Evolutionary conservation across 1,284 basidiomycete species (phyloP).

Genomic region (Malassezia brasiliensis): DNA sequence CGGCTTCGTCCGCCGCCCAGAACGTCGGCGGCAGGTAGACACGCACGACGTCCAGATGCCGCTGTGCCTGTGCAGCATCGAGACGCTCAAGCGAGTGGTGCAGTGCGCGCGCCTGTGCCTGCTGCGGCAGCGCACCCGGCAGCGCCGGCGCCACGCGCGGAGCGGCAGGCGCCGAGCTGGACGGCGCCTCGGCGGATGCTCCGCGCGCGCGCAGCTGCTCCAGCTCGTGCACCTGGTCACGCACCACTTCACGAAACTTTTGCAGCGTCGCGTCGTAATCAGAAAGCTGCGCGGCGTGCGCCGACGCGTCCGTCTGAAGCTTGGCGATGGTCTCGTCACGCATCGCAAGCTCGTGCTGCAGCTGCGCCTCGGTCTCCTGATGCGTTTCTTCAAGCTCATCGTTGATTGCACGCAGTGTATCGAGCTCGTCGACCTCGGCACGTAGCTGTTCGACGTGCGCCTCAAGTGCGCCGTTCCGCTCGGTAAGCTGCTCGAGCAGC

Average conservation of each 20-base stretch:
- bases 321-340: slow-evolving; percentile 27
- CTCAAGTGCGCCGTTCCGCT: slow-evolving; percentile 66
- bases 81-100: slow-evolving; percentile 35
- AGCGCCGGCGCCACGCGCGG: not conserved
- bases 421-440: slow-evolving; percentile 86
- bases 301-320: slow-evolving; percentile 21
- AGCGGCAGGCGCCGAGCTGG: not conserved
- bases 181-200: slow-evolving; percentile 5
- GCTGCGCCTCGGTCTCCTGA: slow-evolving; percentile 78
- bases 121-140: not conserved
- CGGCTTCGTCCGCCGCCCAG: slow-evolving; percentile 36
- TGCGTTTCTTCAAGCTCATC: slow-evolving; percentile 98
- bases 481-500: slow-evolving; percentile 87
- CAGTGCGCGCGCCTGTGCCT: slow-evolving; percentile 15
- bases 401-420: slow-evolving; percentile 85
- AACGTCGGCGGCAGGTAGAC: slow-evolving; percentile 36
- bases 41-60: slow-evolving; percentile 34
- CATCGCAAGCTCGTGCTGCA: slow-evolving; percentile 70
- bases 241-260: slow-evolving; percentile 42
- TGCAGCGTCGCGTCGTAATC: slow-evolving; percentile 37
- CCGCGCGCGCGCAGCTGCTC: slow-evolving; percentile 32
- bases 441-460: slow-evolving; percentile 92
- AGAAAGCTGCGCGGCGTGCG: slow-evolving; percentile 31
- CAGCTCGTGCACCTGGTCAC: slow-evolving; percentile 35
- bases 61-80: slow-evolving; percentile 28